phyloP scores from a whole-genome alignment of 2,329 filamentous ascomycete species.

The Ophiostoma sp. region DNA sequence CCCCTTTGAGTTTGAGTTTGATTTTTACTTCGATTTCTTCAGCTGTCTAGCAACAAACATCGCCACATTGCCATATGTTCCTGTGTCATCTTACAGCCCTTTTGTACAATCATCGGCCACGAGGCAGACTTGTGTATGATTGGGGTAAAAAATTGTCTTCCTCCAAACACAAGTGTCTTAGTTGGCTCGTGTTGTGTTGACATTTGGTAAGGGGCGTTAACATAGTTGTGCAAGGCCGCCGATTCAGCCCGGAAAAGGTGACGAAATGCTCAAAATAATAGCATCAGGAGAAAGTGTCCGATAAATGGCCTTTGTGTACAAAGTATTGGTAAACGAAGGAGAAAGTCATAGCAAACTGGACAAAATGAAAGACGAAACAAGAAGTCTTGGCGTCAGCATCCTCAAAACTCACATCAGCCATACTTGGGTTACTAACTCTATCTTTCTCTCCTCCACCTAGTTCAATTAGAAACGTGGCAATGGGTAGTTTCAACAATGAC shows the following conservation, averaged over 20 bases:
- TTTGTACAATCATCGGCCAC: neutral
- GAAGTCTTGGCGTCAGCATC: constrained; percentile 1
- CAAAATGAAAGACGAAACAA: neutral
- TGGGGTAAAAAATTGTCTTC: constrained; percentile 10
- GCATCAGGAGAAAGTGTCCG: neutral
- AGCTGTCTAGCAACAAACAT: neutral
- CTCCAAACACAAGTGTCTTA: constrained; percentile 11
- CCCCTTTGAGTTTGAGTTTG: neutral
- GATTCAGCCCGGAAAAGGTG: neutral
- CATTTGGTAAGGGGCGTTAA: neutral
- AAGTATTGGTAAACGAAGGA: neutral
- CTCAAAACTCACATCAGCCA: neutral
- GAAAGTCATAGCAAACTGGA: no score
- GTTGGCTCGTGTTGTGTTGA: constrained; percentile 6
- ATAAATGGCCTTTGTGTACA: neutral
- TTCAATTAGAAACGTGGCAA: neutral
- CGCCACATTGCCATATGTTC: neutral
- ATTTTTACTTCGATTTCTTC: neutral
- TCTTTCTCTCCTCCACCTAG: neutral
- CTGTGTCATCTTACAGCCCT: neutral
- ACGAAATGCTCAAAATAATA: neutral
- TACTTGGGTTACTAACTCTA: neutral
- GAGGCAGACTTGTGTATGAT: constrained; percentile 1
- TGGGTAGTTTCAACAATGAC: neutral
- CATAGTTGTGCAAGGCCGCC: neutral